Evolutionary conservation across 1,139 yeast species (phyloP), one percentile per base, ranked within the genome.

Genomic region (Hansenula sp.): DNA sequence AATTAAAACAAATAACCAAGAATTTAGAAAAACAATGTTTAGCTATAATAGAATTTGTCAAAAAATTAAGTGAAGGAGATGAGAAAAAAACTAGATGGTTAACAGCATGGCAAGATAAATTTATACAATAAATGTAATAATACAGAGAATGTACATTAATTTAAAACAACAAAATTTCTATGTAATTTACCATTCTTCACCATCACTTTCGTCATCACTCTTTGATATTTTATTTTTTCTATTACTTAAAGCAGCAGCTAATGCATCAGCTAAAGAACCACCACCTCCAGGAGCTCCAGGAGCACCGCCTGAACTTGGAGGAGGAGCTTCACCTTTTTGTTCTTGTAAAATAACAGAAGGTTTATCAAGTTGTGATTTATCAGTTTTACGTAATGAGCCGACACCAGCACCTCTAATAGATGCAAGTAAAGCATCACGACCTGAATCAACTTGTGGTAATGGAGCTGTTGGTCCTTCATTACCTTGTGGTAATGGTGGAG

Each of bases 151-250:
- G 13, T 14, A 26, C n/a, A 26, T 21, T 18, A 7, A 12, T 11
- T 3, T 10, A 14, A 29, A 18, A 9, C 13, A 11, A 21, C 19
- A 18, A 22, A 28, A 16, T 7, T 8, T 28, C 20, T 6, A 6
- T 12, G 13, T 5, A 25, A 4, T 25, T 11, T 17, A 78, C 83
- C 83, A 78, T 38, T 79, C 85, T 47, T 78, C 86, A 29, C 77
- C 79, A 40, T 80, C 84, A 46, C 87, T 95, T 51, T 90, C 97
- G 49, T 85, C 95, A 53, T 88, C 96, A 53, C 90, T 83, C 29
- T 75, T 79, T 2, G 89, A 77, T 10, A 90, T 95, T 59, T 87
- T 88, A 27, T 75, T 79, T 65, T 90, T 90, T 55, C 97, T 75
- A 46, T 79, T 77, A 52, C 73, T 84, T 51, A 90, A 71, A 1